Percentiles rank a stretch among this genome's conserved stretches.
phyloP scores from a whole-genome alignment of 225 moss, liverwort and hornwort genomes.

The Ulota crispa region DNA sequence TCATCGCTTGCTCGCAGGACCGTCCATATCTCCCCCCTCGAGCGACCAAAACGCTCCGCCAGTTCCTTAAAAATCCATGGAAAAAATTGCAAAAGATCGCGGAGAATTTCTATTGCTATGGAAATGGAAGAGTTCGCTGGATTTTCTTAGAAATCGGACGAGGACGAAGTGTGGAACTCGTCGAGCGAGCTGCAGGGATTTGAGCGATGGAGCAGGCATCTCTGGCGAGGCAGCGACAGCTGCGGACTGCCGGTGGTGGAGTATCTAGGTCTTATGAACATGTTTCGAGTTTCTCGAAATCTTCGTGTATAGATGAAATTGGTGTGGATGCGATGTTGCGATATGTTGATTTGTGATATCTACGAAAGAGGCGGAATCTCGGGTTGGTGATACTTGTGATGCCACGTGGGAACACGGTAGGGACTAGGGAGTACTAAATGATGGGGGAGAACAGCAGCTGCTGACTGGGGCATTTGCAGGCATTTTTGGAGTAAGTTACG shows the following conservation, averaged over 20 bases:
- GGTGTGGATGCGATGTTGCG: accelerated
- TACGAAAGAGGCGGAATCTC: neutral
- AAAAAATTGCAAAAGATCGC: neutral
- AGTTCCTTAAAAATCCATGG: neutral
- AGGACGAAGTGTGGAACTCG: neutral
- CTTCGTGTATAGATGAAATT: neutral
- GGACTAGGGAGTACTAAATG: neutral
- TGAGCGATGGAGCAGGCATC: neutral
- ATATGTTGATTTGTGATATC: neutral
- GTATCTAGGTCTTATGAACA: neutral
- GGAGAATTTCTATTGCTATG: too few relatives aligned
- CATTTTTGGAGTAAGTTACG: neutral
- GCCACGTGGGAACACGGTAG: neutral
- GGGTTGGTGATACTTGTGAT: neutral
- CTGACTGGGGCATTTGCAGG: neutral
- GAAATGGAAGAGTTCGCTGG: neutral
- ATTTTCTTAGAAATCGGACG: neutral
- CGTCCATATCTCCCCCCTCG: neutral
- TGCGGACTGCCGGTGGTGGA: neutral
- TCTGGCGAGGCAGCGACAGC: neutral
- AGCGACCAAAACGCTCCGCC: neutral
- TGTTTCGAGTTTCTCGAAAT: neutral
- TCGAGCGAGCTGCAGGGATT: neutral
- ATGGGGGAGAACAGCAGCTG: neutral
- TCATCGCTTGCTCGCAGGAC: neutral